A percentile compares a stretch with the other conserved stretches of the same genome.
phyloP scores from a whole-genome alignment of 2,329 filamentous ascomycete species.

The Aspergillus thermomutatus region DNA sequence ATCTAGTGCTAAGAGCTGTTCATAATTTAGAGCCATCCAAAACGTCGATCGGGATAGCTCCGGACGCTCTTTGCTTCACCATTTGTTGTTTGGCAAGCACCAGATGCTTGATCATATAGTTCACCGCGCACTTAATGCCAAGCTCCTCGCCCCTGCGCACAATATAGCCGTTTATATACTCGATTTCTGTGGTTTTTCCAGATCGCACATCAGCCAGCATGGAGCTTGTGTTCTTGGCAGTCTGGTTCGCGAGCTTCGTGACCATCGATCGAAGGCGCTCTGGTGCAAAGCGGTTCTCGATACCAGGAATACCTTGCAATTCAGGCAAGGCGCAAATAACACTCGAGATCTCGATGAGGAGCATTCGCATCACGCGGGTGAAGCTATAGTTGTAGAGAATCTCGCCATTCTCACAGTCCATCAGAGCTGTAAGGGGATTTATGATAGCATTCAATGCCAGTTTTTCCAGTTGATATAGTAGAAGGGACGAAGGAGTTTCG shows the following conservation, averaged over 20 bases:
- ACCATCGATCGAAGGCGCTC: slow-evolving; percentile 62
- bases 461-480: slow-evolving; percentile 73
- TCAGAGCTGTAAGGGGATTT: slow-evolving; percentile 75
- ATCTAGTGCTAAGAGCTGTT: not conserved
- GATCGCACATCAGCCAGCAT: slow-evolving; percentile 66
- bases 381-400: slow-evolving; percentile 66
- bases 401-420: slow-evolving; percentile 71
- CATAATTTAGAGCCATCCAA: slow-evolving; percentile 1
- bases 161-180: slow-evolving; percentile 88
- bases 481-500: slow-evolving; percentile 58
- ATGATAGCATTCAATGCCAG: slow-evolving; percentile 73
- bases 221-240: slow-evolving; percentile 57
- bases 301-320: slow-evolving; percentile 58
- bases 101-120: slow-evolving; percentile 68
- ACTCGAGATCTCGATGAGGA: slow-evolving; percentile 70
- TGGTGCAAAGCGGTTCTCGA: slow-evolving; percentile 58
- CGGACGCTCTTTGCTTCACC: slow-evolving; percentile 29
- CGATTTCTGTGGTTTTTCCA: slow-evolving; percentile 68
- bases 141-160: slow-evolving; percentile 67
- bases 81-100: slow-evolving; percentile 66
- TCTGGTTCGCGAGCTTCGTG: slow-evolving; percentile 52
- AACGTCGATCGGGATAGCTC: slow-evolving; percentile 32
- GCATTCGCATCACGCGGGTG: slow-evolving; percentile 62
- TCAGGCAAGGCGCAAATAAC: slow-evolving; percentile 76
- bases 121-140: slow-evolving; percentile 68